These are phyloP conservation scores for Tinospora cordifolia DNA, from an alignment of 164 flowering plant genomes.

Conservation along the genomic window DNA sequence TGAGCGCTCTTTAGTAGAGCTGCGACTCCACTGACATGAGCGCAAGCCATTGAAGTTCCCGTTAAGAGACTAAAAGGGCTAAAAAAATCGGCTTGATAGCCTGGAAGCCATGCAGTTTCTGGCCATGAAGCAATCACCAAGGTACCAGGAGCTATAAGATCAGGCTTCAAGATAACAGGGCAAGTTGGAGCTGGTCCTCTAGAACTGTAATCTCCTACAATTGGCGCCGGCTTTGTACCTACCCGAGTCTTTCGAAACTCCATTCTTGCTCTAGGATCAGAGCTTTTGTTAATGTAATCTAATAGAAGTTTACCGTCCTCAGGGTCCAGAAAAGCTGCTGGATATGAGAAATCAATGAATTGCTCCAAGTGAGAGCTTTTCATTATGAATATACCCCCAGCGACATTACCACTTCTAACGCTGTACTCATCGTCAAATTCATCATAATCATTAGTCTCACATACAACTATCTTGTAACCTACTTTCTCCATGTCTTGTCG, in stretches of 20 bases:
- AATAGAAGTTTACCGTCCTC: neutral
- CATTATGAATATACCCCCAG: slow-evolving; percentile 12
- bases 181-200: slow-evolving; percentile 11
- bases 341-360: neutral
- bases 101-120: slow-evolving; percentile 5
- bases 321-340: neutral
- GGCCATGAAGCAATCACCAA: slow-evolving; percentile 52
- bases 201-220: slow-evolving; percentile 12
- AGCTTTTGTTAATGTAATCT: slow-evolving; percentile 5
- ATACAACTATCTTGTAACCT: slow-evolving; percentile 11
- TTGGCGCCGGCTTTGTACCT: slow-evolving; percentile 15
- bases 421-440: neutral
- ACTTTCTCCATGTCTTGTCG: neutral
- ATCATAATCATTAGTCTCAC: neutral
- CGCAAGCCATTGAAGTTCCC: slow-evolving; percentile 67
- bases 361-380: neutral
- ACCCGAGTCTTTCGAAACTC: slow-evolving; percentile 10
- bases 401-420: neutral
- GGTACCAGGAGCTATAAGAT: slow-evolving; percentile 40
- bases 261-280: slow-evolving; percentile 8
- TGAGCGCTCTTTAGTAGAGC: slow-evolving; percentile 42
- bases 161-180: slow-evolving; percentile 15
- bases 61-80: slow-evolving; percentile 33
- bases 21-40: slow-evolving; percentile 48
- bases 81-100: neutral